A percentile compares a stretch with the other conserved stretches of the same genome.
Conservation (phyloP, 352 stramenopile genomes). For the Pythium apleroticum region DNA sequence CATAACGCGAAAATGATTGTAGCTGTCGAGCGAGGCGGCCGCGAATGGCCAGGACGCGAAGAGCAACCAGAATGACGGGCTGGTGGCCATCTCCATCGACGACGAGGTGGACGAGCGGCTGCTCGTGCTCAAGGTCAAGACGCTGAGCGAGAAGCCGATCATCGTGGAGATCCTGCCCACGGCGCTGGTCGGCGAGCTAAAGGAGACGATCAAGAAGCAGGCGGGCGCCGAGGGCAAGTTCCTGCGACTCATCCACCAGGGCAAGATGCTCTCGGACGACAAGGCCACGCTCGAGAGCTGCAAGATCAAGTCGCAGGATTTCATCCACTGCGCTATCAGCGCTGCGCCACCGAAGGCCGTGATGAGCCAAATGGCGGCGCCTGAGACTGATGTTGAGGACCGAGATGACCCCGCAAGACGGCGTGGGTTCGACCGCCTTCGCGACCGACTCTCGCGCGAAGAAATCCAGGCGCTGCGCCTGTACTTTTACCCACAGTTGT, state of each 20-base stretch:
- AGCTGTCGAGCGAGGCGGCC: slow-evolving; percentile 32
- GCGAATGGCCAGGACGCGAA: slow-evolving; percentile 12
- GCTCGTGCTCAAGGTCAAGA: slow-evolving; percentile 83
- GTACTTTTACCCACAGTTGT: slow-evolving; percentile 88
- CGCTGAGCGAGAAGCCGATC: slow-evolving; percentile 83
- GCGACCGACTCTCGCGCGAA: slow-evolving; percentile 79
- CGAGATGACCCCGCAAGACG: slow-evolving; percentile 55
- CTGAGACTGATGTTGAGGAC: slow-evolving; percentile 51
- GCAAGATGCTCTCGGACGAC: slow-evolving; percentile 87
- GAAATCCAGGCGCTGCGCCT: slow-evolving; percentile 82
- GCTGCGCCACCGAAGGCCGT: slow-evolving; percentile 72
- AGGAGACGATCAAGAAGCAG: slow-evolving; percentile 76
- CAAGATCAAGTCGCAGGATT: slow-evolving; percentile 81
- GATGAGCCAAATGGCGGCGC: slow-evolving; percentile 62
- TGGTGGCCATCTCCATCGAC: slow-evolving; percentile 56
- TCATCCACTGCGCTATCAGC: slow-evolving; percentile 87
- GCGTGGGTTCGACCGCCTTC: slow-evolving; percentile 77
- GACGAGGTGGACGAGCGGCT: slow-evolving; percentile 34
- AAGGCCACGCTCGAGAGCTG: slow-evolving; percentile 67
- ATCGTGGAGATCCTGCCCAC: slow-evolving; percentile 66
- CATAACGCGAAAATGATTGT: slow-evolving; percentile 4
- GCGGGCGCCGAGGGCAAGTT: slow-evolving; percentile 81
- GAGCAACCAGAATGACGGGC: slow-evolving; percentile 27
- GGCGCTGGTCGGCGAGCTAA: slow-evolving; percentile 66
- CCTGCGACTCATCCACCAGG: slow-evolving; percentile 84